Base-by-base conservation (phyloP, 345 rosid genomes). In the Psidium guajava region DNA sequence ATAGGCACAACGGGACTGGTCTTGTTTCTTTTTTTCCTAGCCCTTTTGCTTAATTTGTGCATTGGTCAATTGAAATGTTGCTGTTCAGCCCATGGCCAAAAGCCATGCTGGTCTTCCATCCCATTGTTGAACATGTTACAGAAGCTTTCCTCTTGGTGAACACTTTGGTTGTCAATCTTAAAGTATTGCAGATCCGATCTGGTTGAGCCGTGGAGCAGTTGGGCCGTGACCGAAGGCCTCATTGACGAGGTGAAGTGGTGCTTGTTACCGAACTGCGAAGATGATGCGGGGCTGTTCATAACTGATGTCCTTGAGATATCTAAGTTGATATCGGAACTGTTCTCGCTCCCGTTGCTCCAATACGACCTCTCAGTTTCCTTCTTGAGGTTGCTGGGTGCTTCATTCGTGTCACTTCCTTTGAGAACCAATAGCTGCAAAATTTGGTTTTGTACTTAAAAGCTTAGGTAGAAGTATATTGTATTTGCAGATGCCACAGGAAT, bases 91-190 rank as follows among this genome's bases (percentile, higher is more conserved):
- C 83, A 77, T 20, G 86, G 28, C 86, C 86, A 85, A 80, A 85
- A 85, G 27, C 56, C 58, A 22, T 85, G 86, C 40, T 85, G 82
- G 83, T 85, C 83, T 55, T 77, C 86, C 25, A 85, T 54, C 36
- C 86, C 86, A 42, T 47, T 55, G 86, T 21, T 49, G 54, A 85
- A 77, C 83, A 85, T 85, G 86, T 77, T 85, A 82, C 83, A 90
- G 89, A 92, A 91, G 85, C 86, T 89, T 83, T 90, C 86, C 27
- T 85, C 86, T 54, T 85, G 86, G 40, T 85, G 86, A 24, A 55
- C 83, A 22, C 42, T 18, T 32, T 56, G 85, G 80, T 61, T 81
- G 54, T 83, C 85, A 20, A 83, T 27, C 81, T 36, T 77, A 36
- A 40, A 49, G 86, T 74, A 54, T 50, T 85, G 83, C 53, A 73